Base-by-base conservation (phyloP, 306 rosid genomes). In the Cicer judaicum region DNA sequence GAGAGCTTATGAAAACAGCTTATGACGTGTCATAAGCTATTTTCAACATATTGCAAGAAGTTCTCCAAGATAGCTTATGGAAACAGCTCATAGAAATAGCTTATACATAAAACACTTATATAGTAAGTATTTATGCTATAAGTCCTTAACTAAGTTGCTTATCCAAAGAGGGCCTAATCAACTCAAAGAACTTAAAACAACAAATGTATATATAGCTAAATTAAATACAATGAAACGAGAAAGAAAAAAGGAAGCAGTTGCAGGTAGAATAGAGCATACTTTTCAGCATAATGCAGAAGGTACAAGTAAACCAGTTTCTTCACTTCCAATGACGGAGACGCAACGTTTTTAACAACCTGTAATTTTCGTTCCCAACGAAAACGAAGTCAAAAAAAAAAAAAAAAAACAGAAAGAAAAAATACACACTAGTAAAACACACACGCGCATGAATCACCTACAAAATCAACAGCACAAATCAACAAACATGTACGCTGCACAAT, bases 291-390 rank as follows among this genome's bases (percentile, higher is more conserved):
- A 80, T 95, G 99, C 80, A 90, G 77, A 73, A 95, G 94, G 85
- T 92, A 95, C 87, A 95, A 80, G 87, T 92, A 95, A 40, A 81
- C 99, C 11, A 95, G 93, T 93, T 95, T 95, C 91, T 94, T 94
- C 77, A 94, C 93, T 78, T 95, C 96, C 90, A 87, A 78, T 0
- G 97, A 86, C 67, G 86, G 96, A 12, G 98, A 79, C 41, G 99
- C 99, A 59, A 95, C 99, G 77, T 90, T 95, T 77, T 95, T 95
- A 49, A 95, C 99, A 66, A 95, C 98, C 99, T 95, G 89, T 40
- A 57, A 69, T 72, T 87, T 60, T 64, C 66, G 70, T 76, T 73
- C 69, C 55, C 12, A 65, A 15, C 1, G 8, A 38, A 75, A 72
- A 74, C 15, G 0, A 34, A 42, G 10, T 38, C 19, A 18, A 18